Evolutionary conservation across 2,329 filamentous ascomycete genomes (phyloP).

Genomic region (Cercospora zeina): DNA sequence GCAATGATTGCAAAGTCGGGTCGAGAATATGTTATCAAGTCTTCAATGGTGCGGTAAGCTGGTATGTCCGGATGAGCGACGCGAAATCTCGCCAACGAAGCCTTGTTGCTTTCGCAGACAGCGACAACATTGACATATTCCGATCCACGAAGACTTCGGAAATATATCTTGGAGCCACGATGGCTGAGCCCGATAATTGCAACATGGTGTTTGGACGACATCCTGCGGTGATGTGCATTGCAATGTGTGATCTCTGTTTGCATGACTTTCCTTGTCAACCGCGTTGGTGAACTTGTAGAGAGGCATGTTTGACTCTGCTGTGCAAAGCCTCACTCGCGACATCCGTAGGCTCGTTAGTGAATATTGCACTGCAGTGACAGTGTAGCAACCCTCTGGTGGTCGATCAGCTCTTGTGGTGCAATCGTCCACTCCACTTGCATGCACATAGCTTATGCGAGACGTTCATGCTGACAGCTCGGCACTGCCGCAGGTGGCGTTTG

Average conservation of each 20-base stretch:
- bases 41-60: neutral
- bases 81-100: neutral
- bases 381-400: neutral
- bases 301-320: neutral
- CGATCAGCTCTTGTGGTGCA: neutral
- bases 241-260: neutral
- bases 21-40: neutral
- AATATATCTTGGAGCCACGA: neutral
- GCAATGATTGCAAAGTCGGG: neutral
- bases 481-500: neutral
- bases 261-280: neutral
- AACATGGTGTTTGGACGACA: neutral
- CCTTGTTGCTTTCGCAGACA: neutral
- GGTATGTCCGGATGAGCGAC: neutral
- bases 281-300: neutral
- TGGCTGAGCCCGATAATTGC: neutral
- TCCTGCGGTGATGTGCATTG: neutral
- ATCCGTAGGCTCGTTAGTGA: neutral
- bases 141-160: neutral
- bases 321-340: neutral
- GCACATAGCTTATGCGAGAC: neutral
- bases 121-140: neutral
- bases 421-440: neutral
- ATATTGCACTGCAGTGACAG: neutral
- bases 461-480: neutral